phyloP scores from a whole-genome alignment of 768 basidiomycete genomes.

The Ephemerocybe angulata region DNA sequence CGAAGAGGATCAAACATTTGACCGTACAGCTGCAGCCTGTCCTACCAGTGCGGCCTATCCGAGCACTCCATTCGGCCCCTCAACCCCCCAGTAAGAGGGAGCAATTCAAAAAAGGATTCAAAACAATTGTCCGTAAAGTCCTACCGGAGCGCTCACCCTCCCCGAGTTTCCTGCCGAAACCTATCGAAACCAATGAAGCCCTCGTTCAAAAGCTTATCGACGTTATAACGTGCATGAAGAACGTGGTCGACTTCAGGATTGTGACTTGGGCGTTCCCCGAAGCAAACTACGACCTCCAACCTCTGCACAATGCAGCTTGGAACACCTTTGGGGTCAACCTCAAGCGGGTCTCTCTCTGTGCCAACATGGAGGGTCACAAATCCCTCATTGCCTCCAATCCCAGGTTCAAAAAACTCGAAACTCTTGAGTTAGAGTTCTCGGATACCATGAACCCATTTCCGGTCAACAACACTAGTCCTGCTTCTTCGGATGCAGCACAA shows the following conservation, averaged over 20 bases:
- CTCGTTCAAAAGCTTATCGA: constrained; percentile 28
- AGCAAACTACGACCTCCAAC: constrained; percentile 24
- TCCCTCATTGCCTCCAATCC: constrained; percentile 32
- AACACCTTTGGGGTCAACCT: constrained; percentile 35
- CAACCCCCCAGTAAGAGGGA: no score
- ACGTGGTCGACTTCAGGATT: constrained; percentile 30
- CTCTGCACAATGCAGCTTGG: constrained; percentile 38
- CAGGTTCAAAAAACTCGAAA: constrained; percentile 25
- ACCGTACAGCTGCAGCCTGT: background rate
- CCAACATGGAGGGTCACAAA: constrained; percentile 33
- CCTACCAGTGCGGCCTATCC: no score
- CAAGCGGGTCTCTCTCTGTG: constrained; percentile 32
- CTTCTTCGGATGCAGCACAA: constrained; percentile 16
- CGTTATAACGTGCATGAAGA: constrained; percentile 16
- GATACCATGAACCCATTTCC: constrained; percentile 22
- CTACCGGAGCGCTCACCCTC: constrained; percentile 12
- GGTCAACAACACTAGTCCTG: constrained; percentile 6
- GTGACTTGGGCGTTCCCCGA: constrained; percentile 35
- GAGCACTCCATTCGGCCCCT: background rate
- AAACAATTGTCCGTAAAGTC: constrained; percentile 11
- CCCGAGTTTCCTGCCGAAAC: no score
- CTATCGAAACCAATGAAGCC: constrained; percentile 22
- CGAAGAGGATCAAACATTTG: background rate
- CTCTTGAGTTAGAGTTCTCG: constrained; percentile 38
- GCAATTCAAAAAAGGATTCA: no score